Base-by-base conservation (phyloP, 2,329 filamentous ascomycete genomes). In the Aspergillus uvarum region DNA sequence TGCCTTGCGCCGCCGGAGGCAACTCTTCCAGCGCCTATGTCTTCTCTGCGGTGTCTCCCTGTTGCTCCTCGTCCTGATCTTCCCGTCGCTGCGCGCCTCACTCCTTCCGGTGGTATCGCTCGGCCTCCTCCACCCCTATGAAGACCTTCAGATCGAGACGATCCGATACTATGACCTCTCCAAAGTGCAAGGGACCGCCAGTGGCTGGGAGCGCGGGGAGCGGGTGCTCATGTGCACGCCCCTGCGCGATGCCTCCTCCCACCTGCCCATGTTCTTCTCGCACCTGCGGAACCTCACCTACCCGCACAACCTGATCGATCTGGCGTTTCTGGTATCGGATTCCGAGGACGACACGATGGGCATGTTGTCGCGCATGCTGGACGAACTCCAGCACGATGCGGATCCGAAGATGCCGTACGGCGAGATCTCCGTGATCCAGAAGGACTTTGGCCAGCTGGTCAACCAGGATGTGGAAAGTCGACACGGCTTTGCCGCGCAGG, bases 211-310 rank as follows among this genome's bases (percentile, higher is more conserved):
- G 77, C 85, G 92, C 61, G 95, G 96, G 75, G 95, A 99, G 79
- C 87, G 95, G 65, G 96, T 99, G 67, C 83, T 99, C 32, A 85
- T 99, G 59, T 98, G 95, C 76, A 95, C 96, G 16, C 95, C 95
- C 49, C 85, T 99, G 58, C 87, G 95, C 76, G 96, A 99, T 76
- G 95, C 95, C 50, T 88, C 96, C 71, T 84, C 91, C 26, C 95
- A 99, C 82, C 80, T 99, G 52, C 86, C 89, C 63, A 98, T 99
- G 94, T 98, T 99, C 84, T 99, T 99, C 79, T 89, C 90, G n/a
- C 96, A 99, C 74, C 83, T 99, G 60, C 88, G 88, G 67, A 99
- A 99, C 78, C 89, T 99, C 67, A 99, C 95, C 19, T 99, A 99
- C 72, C 95, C 95, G 0, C 95, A 99, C 75, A 90, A 96, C 73